Evolutionary conservation across 2,329 filamentous ascomycete genomes (phyloP).

Genomic region (Botryotinia narcissicola): DNA sequence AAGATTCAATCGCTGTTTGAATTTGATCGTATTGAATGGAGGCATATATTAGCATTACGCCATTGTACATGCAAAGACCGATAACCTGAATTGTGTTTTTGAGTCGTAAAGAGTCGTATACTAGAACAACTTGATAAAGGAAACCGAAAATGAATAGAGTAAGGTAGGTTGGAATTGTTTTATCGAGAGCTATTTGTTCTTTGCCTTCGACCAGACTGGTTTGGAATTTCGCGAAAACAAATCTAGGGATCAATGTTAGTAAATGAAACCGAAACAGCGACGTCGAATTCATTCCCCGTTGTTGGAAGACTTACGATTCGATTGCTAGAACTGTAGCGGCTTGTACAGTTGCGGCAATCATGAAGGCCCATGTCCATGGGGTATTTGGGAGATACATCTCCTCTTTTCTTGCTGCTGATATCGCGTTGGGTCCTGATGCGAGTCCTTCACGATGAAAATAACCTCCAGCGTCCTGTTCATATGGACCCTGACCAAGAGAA

Average conservation of each 20-base stretch:
- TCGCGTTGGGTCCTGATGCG: constrained; percentile 24
- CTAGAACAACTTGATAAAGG: constrained; percentile 83
- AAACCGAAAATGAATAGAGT: constrained; percentile 97
- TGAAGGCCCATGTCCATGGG: constrained; percentile 85
- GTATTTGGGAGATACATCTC: constrained; percentile 73
- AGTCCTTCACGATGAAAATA: constrained; percentile 38
- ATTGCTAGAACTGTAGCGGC: constrained; percentile 77
- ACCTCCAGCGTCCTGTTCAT: constrained; percentile 39
- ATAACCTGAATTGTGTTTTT: constrained; percentile 99
- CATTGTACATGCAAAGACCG: constrained; percentile 87
- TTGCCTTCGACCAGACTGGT: constrained; percentile 51
- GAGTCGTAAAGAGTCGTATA: constrained; percentile 88
- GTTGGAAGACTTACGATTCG: constrained; percentile 68
- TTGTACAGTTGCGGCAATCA: constrained; percentile 71
- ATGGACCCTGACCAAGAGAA: constrained; percentile 40
- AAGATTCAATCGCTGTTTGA: constrained; percentile 61
- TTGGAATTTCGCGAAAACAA: constrained; percentile 88
- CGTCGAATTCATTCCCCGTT: neutral
- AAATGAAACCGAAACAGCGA: constrained; percentile 19
- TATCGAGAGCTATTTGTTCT: constrained; percentile 54
- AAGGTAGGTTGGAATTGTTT: constrained; percentile 89
- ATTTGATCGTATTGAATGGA: constrained; percentile 93
- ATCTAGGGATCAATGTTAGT: constrained; percentile 47
- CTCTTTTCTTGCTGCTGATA: constrained; percentile 29
- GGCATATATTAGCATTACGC: constrained; percentile 88